Evolutionary conservation across 2,329 filamentous ascomycete species (phyloP).

Genomic region (Diaporthe sp.): DNA sequence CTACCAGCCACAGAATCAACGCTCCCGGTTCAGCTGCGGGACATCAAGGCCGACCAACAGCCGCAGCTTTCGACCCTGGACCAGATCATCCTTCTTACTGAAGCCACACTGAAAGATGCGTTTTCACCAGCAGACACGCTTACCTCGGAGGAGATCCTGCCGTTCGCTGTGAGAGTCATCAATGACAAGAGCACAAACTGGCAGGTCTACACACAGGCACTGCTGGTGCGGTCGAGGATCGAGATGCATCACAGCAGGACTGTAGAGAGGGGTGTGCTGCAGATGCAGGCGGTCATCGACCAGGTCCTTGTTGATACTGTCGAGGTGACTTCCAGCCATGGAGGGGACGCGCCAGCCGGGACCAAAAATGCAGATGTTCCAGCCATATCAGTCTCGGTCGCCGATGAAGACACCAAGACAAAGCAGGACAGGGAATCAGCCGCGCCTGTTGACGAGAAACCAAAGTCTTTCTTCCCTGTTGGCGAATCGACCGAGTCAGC

Average conservation of each 20-base stretch:
- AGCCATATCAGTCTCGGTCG: slow-evolving; percentile 31
- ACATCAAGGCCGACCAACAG: slow-evolving; percentile 82
- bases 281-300: slow-evolving; percentile 95
- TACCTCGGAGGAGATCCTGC: slow-evolving; percentile 92
- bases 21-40: slow-evolving; percentile 73
- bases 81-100: slow-evolving; percentile 90
- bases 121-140: slow-evolving; percentile 86
- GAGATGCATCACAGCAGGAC: slow-evolving; percentile 91
- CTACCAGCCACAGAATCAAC: slow-evolving; percentile 45
- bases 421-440: slow-evolving; percentile 34
- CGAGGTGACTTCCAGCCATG: slow-evolving; percentile 33
- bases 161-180: slow-evolving; percentile 90
- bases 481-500: slow-evolving; percentile 84
- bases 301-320: slow-evolving; percentile 92
- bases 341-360: neutral
- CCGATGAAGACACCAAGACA: slow-evolving; percentile 46
- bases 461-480: slow-evolving; percentile 85
- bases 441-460: slow-evolving; percentile 55
- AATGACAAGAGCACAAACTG: slow-evolving; percentile 93
- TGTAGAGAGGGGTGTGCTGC: slow-evolving; percentile 88
- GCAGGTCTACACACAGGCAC: slow-evolving; percentile 96
- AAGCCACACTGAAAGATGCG: slow-evolving; percentile 89
- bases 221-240: slow-evolving; percentile 90
- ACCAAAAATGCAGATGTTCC: slow-evolving; percentile 45
- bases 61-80: slow-evolving; percentile 87